phyloP scores from a whole-genome alignment of 345 rosid species.

The Syzygium oleosum region DNA sequence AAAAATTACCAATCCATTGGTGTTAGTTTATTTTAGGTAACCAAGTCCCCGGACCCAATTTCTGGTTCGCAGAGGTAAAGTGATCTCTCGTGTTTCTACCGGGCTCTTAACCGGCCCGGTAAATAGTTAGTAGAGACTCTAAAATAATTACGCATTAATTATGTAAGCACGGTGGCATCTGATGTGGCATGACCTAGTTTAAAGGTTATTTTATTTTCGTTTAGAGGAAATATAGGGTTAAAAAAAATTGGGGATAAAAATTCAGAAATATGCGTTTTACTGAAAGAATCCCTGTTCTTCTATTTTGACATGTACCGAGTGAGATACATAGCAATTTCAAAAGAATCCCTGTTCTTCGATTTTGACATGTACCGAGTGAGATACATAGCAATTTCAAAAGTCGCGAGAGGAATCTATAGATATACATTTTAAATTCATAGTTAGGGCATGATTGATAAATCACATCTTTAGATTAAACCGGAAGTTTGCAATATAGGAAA shows the following conservation, averaged over 20 bases:
- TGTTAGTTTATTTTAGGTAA: not conserved
- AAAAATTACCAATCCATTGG: not conserved
- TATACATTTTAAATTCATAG: no score
- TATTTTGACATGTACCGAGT: not conserved
- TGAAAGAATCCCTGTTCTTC: not conserved
- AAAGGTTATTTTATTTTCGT: not conserved
- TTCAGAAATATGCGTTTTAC: not conserved
- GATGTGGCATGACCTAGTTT: not conserved
- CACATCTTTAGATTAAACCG: not conserved
- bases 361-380: not conserved
- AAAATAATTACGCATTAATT: no score
- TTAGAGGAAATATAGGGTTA: not conserved
- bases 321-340: not conserved
- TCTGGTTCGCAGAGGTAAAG: not conserved
- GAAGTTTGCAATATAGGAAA: not conserved
- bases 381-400: not conserved
- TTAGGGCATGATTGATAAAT: not conserved
- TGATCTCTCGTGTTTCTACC: not conserved
- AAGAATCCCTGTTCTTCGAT: not conserved
- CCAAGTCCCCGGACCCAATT: not conserved
- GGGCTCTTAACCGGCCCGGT: not conserved
- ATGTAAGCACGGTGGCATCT: no score
- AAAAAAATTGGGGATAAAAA: not conserved
- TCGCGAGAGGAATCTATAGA: not conserved
- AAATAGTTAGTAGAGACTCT: not conserved